A percentile compares a stretch with the other conserved stretches of the same genome.
Evolutionary conservation across 1,139 yeast species (phyloP).

Genomic region (Lodderomyces elongisporus): DNA sequence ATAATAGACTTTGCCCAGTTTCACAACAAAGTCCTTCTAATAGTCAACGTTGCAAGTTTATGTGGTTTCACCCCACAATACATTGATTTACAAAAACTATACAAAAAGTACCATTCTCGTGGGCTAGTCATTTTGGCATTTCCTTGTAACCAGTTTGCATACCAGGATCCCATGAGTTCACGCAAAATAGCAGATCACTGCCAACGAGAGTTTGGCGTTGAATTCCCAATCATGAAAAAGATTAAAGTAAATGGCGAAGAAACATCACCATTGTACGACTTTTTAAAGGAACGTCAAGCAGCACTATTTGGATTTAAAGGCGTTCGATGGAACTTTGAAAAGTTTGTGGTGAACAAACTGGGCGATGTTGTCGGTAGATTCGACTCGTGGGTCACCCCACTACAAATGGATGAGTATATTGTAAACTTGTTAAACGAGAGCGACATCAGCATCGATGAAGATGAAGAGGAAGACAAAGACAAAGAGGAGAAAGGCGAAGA

Average conservation of each 20-base stretch:
- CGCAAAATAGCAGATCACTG: slow-evolving; percentile 66
- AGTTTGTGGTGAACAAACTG: slow-evolving; percentile 66
- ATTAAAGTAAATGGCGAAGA: slow-evolving; percentile 32
- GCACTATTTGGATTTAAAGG: slow-evolving; percentile 76
- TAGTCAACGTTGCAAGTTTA: slow-evolving; percentile 43
- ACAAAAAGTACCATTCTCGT: slow-evolving; percentile 24
- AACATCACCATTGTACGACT: slow-evolving; percentile 27
- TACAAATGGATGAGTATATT: slow-evolving; percentile 46
- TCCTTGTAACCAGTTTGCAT: slow-evolving; percentile 52
- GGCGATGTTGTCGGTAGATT: slow-evolving; percentile 74
- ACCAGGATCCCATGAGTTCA: slow-evolving; percentile 75
- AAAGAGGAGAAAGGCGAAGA: neutral
- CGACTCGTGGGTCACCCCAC: slow-evolving; percentile 66
- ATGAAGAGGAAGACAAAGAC: slow-evolving; percentile 2
- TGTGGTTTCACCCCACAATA: slow-evolving; percentile 46
- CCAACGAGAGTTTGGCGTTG: slow-evolving; percentile 56
- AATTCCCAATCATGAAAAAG: slow-evolving; percentile 38
- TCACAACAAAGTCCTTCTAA: slow-evolving; percentile 30
- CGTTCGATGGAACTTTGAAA: slow-evolving; percentile 93
- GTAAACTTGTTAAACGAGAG: slow-evolving; percentile 33
- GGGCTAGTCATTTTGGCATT: slow-evolving; percentile 37
- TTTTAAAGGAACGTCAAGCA: slow-evolving; percentile 22
- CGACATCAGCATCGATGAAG: no score
- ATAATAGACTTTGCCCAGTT: slow-evolving; percentile 18
- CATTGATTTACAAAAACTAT: slow-evolving; percentile 28